phyloP scores from a whole-genome alignment of 2,329 filamentous ascomycete genomes.

The Sclerotinia sclerotiorum region DNA sequence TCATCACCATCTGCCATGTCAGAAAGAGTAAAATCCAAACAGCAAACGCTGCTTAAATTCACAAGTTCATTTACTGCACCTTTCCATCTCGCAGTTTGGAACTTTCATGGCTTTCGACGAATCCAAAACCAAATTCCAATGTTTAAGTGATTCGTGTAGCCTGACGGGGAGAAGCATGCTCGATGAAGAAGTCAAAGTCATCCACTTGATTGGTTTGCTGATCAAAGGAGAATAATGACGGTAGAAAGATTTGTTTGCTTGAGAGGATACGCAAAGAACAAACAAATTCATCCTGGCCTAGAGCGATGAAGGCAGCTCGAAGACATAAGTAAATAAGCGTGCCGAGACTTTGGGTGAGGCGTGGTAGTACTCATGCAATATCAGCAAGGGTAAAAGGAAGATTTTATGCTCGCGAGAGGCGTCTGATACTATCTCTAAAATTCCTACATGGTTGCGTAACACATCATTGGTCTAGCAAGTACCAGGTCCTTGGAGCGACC shows the following conservation, averaged over 20 bases:
- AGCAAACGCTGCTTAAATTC: background rate
- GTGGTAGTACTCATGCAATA: background rate
- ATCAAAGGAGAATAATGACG: background rate
- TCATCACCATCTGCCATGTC: background rate
- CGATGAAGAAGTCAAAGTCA: background rate
- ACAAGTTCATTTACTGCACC: background rate
- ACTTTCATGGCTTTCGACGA: background rate
- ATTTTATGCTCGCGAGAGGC: too few species aligned
- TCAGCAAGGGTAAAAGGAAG: too few species aligned
- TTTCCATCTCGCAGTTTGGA: background rate
- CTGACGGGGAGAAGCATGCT: background rate
- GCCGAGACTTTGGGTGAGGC: background rate
- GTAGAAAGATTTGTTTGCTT: background rate
- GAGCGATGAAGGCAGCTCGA: background rate
- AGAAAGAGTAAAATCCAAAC: background rate
- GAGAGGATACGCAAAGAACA: background rate
- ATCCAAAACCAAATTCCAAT: background rate
- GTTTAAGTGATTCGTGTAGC: too few species aligned
- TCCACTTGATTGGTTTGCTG: background rate
- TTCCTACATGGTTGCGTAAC: background rate
- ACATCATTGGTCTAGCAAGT: background rate
- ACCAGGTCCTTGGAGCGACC: background rate
- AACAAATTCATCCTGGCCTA: background rate
- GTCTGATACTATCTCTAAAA: background rate
- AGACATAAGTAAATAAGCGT: background rate